Conservation (phyloP, 257 asterid species). For the Solanum sitiens region DNA sequence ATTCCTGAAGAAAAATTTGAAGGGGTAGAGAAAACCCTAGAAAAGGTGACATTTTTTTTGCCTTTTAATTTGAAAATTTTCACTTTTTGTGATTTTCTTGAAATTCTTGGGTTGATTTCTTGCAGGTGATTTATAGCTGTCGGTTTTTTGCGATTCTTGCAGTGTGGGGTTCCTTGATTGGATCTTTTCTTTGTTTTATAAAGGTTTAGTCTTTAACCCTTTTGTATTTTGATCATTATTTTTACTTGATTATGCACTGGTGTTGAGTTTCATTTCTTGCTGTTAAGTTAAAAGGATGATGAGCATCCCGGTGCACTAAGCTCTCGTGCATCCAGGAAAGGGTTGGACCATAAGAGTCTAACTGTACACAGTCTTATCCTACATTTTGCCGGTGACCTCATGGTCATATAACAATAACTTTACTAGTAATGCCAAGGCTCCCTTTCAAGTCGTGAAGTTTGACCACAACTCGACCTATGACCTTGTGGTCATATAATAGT, state of each 20-base stretch:
- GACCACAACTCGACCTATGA: too few species aligned
- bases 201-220: background rate
- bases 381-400: background rate
- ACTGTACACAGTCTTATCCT: background rate
- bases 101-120: background rate
- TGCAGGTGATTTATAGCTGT: slow-evolving; percentile 77
- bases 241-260: background rate
- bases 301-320: background rate
- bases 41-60: slow-evolving; percentile 37
- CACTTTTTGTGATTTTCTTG: background rate
- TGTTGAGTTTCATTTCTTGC: background rate
- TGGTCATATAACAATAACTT: background rate
- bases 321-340: background rate
- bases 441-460: background rate
- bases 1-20: slow-evolving; percentile 17
- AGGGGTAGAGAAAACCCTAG: slow-evolving; percentile 36
- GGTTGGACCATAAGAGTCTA: background rate
- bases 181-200: slow-evolving; percentile 74
- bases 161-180: slow-evolving; percentile 81
- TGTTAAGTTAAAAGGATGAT: background rate
- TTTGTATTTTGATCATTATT: background rate
- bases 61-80: background rate
- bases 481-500: background rate
- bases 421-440: background rate
- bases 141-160: slow-evolving; percentile 88